A percentile compares a stretch with the other conserved stretches of the same genome.
Evolutionary conservation across 768 basidiomycete species (phyloP).

Genomic region (Rhodotorula sphaerocarpa): DNA sequence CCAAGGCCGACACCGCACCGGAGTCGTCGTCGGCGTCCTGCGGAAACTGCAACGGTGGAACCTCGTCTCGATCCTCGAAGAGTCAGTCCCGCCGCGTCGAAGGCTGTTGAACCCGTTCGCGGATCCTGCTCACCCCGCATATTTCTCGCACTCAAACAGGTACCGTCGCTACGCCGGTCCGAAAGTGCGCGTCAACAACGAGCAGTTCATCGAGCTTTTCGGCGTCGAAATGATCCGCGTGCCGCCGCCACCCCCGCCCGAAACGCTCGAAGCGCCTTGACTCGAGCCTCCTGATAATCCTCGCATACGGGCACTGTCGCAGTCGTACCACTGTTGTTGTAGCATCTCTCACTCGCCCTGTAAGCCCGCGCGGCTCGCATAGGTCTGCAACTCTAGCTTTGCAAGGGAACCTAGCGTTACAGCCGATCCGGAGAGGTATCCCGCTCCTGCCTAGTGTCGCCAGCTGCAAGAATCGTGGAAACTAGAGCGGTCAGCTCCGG

Average conservation of each 20-base stretch:
- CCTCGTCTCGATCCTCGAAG: slow-evolving; percentile 43
- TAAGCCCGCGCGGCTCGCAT: too few species aligned
- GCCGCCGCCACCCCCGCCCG: background rate
- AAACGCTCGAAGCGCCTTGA: background rate
- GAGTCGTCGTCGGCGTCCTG: slow-evolving; percentile 43
- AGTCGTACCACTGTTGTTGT: too few species aligned
- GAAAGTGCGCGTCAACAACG: slow-evolving; percentile 44
- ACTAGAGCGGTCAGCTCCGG: too few species aligned
- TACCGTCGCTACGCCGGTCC: slow-evolving; percentile 40
- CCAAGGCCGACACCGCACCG: slow-evolving; percentile 43
- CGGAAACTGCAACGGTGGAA: slow-evolving; percentile 44
- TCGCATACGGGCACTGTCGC: too few species aligned
- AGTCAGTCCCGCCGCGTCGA: slow-evolving; percentile 38
- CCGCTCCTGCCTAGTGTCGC: background rate
- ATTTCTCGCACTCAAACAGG: too few species aligned
- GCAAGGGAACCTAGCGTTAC: too few species aligned
- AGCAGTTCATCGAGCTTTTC: slow-evolving; percentile 47
- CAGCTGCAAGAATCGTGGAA: too few species aligned
- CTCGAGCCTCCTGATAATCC: too few species aligned
- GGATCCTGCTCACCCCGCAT: too few species aligned
- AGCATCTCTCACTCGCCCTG: too few species aligned
- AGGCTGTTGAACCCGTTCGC: too few species aligned
- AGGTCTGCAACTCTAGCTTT: too few species aligned
- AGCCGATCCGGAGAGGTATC: background rate
- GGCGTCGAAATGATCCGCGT: slow-evolving; percentile 19